These are phyloP conservation scores for Nitzschia inconspicua DNA, from an alignment of 108 stramenopile genomes.

Conservation along the genomic window DNA sequence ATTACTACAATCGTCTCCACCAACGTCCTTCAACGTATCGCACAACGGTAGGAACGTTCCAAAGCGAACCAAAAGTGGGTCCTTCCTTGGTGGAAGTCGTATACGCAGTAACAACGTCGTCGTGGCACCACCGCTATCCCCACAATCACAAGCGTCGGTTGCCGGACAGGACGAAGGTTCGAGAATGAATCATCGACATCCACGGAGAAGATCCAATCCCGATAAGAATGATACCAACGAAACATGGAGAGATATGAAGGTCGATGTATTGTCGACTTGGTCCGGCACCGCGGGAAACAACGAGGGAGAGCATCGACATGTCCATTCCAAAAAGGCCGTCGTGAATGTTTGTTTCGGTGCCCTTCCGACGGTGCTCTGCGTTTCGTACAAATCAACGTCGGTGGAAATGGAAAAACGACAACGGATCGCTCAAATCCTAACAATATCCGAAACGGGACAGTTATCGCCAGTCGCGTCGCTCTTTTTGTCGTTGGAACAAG, in stretches of 20 bases:
- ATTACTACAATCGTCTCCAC: no score
- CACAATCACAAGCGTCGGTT: no score
- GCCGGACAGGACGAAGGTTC: no score
- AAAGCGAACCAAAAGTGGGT: no score
- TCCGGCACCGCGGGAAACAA: background rate
- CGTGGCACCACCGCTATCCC: no score
- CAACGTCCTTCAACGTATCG: no score
- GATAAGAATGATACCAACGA: background rate
- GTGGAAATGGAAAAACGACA: background rate
- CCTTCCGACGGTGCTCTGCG: slow-evolving; percentile 13
- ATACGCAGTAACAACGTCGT: no score
- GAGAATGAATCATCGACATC: no score
- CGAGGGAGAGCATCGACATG: background rate
- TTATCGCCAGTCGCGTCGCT: slow-evolving; percentile 7
- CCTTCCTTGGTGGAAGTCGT: no score
- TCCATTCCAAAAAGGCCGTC: no score
- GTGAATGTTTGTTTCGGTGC: slow-evolving; percentile 18
- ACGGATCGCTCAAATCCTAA: slow-evolving; percentile 14
- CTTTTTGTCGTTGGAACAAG: slow-evolving; percentile 14
- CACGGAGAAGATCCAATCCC: background rate
- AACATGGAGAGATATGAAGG: background rate
- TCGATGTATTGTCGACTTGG: background rate
- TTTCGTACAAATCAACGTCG: slow-evolving; percentile 13
- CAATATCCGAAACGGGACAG: background rate
- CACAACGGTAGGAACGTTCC: no score